Percentiles rank a stretch among this genome's conserved stretches.
These are phyloP conservation scores for Neoascochyta sp. DNA, from an alignment of 2,329 filamentous ascomycete genomes.

Conservation along the genomic window DNA sequence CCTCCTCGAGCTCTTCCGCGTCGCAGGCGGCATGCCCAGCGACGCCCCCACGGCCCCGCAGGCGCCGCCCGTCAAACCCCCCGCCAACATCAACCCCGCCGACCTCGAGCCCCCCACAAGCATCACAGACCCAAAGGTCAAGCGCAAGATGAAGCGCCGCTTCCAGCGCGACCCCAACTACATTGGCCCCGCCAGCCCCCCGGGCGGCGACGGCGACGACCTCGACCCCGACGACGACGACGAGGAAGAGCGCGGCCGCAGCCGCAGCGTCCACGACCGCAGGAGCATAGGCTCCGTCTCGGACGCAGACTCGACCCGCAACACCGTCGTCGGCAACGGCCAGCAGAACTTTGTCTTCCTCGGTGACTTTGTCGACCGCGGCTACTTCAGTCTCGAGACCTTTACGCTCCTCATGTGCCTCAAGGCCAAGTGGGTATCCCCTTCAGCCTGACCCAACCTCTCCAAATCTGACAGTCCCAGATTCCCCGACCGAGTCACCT, in stretches of 20 bases:
- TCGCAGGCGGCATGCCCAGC: slow-evolving; percentile 94
- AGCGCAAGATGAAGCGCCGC: slow-evolving; percentile 70
- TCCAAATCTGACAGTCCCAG: slow-evolving; percentile 38
- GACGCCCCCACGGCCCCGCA: slow-evolving; percentile 58
- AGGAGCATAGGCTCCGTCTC: slow-evolving; percentile 43
- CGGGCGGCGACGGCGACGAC: slow-evolving; percentile 50
- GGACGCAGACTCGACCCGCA: slow-evolving; percentile 37
- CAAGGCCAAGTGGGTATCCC: slow-evolving; percentile 60
- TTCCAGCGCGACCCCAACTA: slow-evolving; percentile 52
- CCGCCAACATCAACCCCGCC: slow-evolving; percentile 75
- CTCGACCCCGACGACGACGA: slow-evolving; percentile 41
- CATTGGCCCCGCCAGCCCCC: slow-evolving; percentile 49
- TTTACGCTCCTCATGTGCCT: slow-evolving; percentile 69
- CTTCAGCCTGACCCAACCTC: background rate
- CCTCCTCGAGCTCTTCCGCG: slow-evolving; percentile 90
- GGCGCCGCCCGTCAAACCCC: slow-evolving; percentile 62
- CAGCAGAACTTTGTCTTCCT: slow-evolving; percentile 67
- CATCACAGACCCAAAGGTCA: slow-evolving; percentile 82
- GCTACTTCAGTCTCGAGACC: slow-evolving; percentile 71
- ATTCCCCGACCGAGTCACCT: slow-evolving; percentile 68
- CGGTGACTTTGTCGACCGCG: slow-evolving; percentile 70
- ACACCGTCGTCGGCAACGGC: slow-evolving; percentile 49
- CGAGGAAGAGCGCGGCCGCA: slow-evolving; percentile 48
- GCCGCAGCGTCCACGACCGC: slow-evolving; percentile 41
- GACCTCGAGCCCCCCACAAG: slow-evolving; percentile 87